These are phyloP conservation scores for Backusella australiensis DNA, from an alignment of 192 early-diverging fungal species.

Conservation along the genomic window DNA sequence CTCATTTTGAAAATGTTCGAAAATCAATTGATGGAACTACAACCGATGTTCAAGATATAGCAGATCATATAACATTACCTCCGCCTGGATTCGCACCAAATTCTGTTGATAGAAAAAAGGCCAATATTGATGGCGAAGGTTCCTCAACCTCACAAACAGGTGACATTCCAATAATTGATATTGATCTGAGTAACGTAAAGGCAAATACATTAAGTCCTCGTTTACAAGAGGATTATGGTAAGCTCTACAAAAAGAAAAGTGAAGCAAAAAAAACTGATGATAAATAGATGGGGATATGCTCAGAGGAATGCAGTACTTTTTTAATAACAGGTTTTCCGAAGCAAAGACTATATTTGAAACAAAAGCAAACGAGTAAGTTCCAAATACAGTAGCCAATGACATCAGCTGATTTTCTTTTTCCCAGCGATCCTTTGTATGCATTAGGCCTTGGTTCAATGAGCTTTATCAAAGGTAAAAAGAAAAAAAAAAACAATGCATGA, in stretches of 20 bases:
- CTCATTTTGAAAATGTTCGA: slow-evolving; percentile 6
- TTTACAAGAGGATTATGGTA: slow-evolving; percentile 31
- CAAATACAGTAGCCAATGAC: not conserved
- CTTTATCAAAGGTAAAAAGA: slow-evolving; percentile 53
- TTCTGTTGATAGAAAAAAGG: not conserved
- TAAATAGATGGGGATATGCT: slow-evolving; percentile 29
- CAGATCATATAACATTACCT: slow-evolving; percentile 30
- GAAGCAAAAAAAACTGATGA: not conserved
- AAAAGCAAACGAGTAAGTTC: slow-evolving; percentile 38
- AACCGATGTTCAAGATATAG: slow-evolving; percentile 23
- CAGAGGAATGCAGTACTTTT: slow-evolving; percentile 40
- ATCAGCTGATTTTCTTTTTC: not conserved
- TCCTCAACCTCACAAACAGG: not conserved
- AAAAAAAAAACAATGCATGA: not conserved
- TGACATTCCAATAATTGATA: not conserved
- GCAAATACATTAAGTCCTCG: slow-evolving; percentile 25
- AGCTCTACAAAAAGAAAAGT: not conserved
- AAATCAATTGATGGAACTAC: slow-evolving; percentile 6
- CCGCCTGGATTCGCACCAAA: slow-evolving; percentile 30
- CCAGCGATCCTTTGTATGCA: slow-evolving; percentile 49
- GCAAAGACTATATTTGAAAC: slow-evolving; percentile 48
- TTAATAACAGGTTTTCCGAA: slow-evolving; percentile 51
- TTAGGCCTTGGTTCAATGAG: slow-evolving; percentile 49
- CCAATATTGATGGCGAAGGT: not conserved
- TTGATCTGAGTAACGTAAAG: slow-evolving; percentile 22